Conservation (phyloP, 2,329 filamentous ascomycete species). For the Fusarium sterilihyphosum region DNA sequence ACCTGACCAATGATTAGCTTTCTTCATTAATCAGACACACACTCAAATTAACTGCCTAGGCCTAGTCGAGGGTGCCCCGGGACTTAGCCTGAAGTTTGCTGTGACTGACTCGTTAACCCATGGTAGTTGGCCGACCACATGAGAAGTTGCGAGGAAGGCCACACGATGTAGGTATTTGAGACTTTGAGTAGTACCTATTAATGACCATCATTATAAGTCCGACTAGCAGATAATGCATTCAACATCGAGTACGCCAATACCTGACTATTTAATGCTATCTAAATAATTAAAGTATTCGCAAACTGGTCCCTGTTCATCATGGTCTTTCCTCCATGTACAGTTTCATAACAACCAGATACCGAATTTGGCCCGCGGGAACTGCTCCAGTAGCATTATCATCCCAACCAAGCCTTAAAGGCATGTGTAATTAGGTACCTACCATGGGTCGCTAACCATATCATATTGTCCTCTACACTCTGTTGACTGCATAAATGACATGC, state of each 20-base stretch:
- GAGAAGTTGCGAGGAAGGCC: background rate
- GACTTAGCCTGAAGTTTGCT: conserved; percentile 12
- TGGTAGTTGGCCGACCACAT: conserved; percentile 3
- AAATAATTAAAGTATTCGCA: background rate
- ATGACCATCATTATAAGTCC: background rate
- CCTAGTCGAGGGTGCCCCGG: conserved; percentile 21
- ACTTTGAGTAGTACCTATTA: background rate
- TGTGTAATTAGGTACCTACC: background rate
- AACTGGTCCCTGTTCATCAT: background rate
- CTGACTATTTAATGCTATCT: background rate
- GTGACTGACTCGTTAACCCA: conserved; percentile 29
- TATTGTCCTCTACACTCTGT: background rate
- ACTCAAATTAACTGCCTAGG: conserved; percentile 4
- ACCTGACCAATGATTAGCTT: conserved; percentile 15
- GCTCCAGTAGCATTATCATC: background rate
- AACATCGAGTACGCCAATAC: background rate
- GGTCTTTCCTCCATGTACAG: no score
- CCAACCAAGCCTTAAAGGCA: background rate
- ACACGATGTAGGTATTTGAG: background rate
- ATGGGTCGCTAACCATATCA: background rate
- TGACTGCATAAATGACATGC: background rate
- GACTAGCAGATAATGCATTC: background rate
- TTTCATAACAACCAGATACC: background rate
- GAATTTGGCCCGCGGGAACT: background rate
- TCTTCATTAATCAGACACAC: conserved; percentile 1